These are phyloP conservation scores for Uncinocarpus reesii DNA, from an alignment of 2,329 filamentous ascomycete genomes.

Conservation along the genomic window DNA sequence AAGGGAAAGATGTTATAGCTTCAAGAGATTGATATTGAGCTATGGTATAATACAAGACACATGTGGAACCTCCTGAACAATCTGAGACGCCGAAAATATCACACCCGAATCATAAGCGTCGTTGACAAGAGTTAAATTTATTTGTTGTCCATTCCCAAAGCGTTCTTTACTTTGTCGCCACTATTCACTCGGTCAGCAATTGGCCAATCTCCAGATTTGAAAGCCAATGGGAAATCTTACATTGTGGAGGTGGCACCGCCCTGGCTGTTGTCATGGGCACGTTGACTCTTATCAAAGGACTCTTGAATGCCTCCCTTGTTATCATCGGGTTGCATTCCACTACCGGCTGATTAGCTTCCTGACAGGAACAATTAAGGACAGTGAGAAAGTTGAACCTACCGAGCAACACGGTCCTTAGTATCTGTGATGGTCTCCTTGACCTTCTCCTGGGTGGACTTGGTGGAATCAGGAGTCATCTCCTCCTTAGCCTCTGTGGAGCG, in stretches of 20 bases:
- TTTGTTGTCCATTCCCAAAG: conserved; percentile 29
- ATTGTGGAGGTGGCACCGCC: conserved; percentile 33
- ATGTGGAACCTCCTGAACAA: not conserved
- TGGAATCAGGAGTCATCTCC: conserved; percentile 48
- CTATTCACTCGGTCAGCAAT: conserved; percentile 19
- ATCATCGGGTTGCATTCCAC: conserved; percentile 42
- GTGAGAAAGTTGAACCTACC: conserved; percentile 26
- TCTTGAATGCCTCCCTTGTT: conserved; percentile 48
- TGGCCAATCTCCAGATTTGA: not conserved
- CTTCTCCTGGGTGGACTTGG: conserved; percentile 53
- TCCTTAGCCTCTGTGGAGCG: conserved; percentile 43
- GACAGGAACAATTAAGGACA: not conserved
- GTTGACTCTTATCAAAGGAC: conserved; percentile 41
- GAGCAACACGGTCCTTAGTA: conserved; percentile 45
- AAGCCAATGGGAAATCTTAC: conserved; percentile 23
- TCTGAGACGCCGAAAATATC: conserved; percentile 11
- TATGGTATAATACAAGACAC: conserved; percentile 12
- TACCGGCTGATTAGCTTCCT: conserved; percentile 17
- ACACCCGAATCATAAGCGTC: not conserved
- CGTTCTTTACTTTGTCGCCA: conserved; percentile 37
- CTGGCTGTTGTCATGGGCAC: conserved; percentile 34
- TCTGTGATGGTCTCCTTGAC: conserved; percentile 48
- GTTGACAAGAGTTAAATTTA: conserved; percentile 3
- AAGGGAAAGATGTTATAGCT: not conserved
- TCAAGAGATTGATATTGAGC: conserved; percentile 1